A percentile compares a stretch with the other conserved stretches of the same genome.
phyloP scores from a whole-genome alignment of 768 basidiomycete species.

The Dacryopinax spathularia region DNA sequence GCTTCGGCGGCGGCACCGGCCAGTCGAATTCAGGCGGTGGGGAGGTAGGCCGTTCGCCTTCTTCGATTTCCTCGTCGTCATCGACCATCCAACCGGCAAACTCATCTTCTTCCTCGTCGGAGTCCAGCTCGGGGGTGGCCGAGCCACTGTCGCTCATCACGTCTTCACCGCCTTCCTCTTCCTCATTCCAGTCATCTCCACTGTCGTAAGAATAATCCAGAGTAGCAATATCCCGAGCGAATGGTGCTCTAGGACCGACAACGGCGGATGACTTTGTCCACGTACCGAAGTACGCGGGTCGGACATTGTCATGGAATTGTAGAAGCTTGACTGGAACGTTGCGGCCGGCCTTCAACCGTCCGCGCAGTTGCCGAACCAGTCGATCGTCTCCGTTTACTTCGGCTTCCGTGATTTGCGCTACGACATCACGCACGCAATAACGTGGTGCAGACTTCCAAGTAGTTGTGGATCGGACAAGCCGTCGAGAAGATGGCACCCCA shows the following conservation, averaged over 20 bases:
- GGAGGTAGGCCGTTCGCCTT: conserved; percentile 20
- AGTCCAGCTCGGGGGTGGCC: conserved; percentile 48
- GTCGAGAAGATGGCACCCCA: conserved; percentile 7
- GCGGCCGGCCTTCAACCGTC: conserved; percentile 45
- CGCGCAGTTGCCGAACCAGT: conserved; percentile 49
- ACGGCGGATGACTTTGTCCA: conserved; percentile 71
- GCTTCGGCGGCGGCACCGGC: conserved; percentile 31
- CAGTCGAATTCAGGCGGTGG: conserved; percentile 18
- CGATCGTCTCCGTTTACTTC: conserved; percentile 59
- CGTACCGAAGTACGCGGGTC: conserved; percentile 87
- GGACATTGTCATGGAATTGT: conserved; percentile 66
- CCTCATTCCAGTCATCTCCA: conserved; percentile 92
- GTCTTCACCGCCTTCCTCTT: conserved; percentile 59
- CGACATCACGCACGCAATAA: conserved; percentile 35
- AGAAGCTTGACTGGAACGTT: conserved; percentile 64
- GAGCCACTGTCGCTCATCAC: conserved; percentile 37
- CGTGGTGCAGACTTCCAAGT: conserved; percentile 18
- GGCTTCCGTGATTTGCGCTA: conserved; percentile 58
- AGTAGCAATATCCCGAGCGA: conserved; percentile 57
- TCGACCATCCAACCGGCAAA: conserved; percentile 67
- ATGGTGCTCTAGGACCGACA: conserved; percentile 73
- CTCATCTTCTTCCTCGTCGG: conserved; percentile 59
- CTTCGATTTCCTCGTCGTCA: conserved; percentile 47
- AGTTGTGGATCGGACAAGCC: conserved; percentile 12
- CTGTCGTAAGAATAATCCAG: conserved; percentile 90